Base-by-base conservation (phyloP, 495 filamentous ascomycete species). In the Penicillium paxilli region DNA sequence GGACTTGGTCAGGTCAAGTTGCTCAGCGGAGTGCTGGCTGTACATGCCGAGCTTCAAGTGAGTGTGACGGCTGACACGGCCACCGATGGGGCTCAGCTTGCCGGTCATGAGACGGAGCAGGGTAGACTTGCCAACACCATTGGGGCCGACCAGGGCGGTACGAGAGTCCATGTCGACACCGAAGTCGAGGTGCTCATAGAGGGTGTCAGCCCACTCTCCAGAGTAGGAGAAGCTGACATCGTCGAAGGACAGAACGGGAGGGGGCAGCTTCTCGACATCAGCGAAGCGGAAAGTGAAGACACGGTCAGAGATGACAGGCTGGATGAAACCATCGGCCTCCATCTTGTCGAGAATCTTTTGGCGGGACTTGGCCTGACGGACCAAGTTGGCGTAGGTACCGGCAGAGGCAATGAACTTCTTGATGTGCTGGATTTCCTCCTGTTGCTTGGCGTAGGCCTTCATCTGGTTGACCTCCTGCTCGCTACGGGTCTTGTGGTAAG, bases 341-440 rank as follows among this genome's bases (percentile, higher is more conserved):
- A 98, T 98, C 83, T 98, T 98, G 83, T 98, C 94, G 52, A 98
- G 84, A 72, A 98, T 98, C 90, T 98, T 98, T 75, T 98, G 94
- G 44, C 94, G 87, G 25, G 94, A 98, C 81, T 98, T 98, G 72
- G 94, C 94, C 79, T 98, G 94, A 66, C 91, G 81, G 64, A 99
- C 94, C 75, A 99, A 83, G 80, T 99, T 99, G 82, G 94, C 94
- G 69, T 99, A 99, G 54, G 94, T 99, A 92, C 94, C 94, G 48
- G 95, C 94, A 45, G 93, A 97, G 60, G 94, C 94, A 70, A 99
- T 99, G 83, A 99, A 99, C 78, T 97, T 96, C 83, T 99, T 99
- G 84, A 99, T 99, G 79, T 99, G 94, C 58, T 84, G 78, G 67
- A 99, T 99, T 82, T 99, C 94, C 53, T 99, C 94, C 69, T 99